phyloP scores from a whole-genome alignment of 2,329 filamentous ascomycete species.

The Cryphonectria naterciae region DNA sequence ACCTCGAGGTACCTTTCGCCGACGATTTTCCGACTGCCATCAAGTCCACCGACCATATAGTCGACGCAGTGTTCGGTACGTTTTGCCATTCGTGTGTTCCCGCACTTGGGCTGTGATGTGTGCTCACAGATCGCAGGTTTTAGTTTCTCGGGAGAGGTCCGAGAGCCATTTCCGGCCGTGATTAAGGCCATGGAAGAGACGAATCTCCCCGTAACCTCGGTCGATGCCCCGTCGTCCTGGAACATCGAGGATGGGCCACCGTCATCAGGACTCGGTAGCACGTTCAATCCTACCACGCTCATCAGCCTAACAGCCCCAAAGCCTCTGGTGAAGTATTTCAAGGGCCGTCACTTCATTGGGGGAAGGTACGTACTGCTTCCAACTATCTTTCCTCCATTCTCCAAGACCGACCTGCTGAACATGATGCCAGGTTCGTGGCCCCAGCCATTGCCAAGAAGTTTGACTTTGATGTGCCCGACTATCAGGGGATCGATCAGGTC shows the following conservation, averaged over 20 bases:
- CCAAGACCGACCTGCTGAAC: slow-evolving; percentile 15
- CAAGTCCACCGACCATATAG: slow-evolving; percentile 72
- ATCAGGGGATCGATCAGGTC: slow-evolving; percentile 86
- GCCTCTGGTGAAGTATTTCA: slow-evolving; percentile 82
- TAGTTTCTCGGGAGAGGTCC: slow-evolving; percentile 87
- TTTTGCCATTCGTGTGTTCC: slow-evolving; percentile 28
- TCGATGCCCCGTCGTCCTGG: slow-evolving; percentile 95
- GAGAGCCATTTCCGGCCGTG: slow-evolving; percentile 86
- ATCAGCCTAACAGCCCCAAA: slow-evolving; percentile 94
- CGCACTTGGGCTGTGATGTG: slow-evolving; percentile 2
- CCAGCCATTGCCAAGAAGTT: slow-evolving; percentile 82
- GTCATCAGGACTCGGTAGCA: slow-evolving; percentile 72
- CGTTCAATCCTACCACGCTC: slow-evolving; percentile 78
- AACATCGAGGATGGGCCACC: slow-evolving; percentile 88
- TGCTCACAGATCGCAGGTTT: slow-evolving; percentile 63
- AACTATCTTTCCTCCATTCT: not conserved
- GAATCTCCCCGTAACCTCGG: slow-evolving; percentile 77
- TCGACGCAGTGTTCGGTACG: slow-evolving; percentile 91
- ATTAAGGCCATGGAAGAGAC: slow-evolving; percentile 77
- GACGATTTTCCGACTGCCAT: slow-evolving; percentile 75
- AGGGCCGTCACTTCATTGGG: slow-evolving; percentile 87
- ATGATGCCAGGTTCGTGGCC: slow-evolving; percentile 71
- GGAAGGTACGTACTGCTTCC: slow-evolving; percentile 63
- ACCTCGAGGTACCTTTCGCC: slow-evolving; percentile 81
- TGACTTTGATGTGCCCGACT: slow-evolving; percentile 78